phyloP scores from a whole-genome alignment of 257 asterid genomes.

The Solanum clarkiae region DNA sequence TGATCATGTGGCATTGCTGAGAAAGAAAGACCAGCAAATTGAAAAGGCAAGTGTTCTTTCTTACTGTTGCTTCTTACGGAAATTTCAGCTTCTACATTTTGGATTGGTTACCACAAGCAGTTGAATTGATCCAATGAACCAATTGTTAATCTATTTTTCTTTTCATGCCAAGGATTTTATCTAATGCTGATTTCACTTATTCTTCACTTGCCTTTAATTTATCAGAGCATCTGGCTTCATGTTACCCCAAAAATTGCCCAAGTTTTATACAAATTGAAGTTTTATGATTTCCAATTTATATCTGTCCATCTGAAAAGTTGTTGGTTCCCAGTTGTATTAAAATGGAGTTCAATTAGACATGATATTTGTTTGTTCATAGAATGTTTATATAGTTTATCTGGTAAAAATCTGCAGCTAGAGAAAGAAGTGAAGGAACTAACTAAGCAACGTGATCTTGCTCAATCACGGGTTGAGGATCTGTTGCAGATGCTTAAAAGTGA shows the following conservation, averaged over 20 bases:
- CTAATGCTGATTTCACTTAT: not conserved
- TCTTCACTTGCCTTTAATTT: not conserved
- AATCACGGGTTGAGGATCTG: constrained; percentile 62
- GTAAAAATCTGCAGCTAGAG: constrained; percentile 57
- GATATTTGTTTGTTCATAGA: not conserved
- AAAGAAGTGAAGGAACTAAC: constrained; percentile 74
- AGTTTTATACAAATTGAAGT: not conserved
- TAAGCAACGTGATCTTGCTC: constrained; percentile 64
- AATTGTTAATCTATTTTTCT: not conserved
- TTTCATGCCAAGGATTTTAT: not conserved
- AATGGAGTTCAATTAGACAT: not conserved
- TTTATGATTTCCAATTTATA: not conserved
- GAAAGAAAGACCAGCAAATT: constrained; percentile 83
- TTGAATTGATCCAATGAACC: not conserved
- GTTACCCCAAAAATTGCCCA: not conserved
- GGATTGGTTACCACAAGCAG: not conserved
- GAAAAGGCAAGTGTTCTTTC: constrained; percentile 52
- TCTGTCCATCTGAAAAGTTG: not conserved
- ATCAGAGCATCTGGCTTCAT: not conserved
- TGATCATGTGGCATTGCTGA: constrained; percentile 56
- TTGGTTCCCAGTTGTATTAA: not conserved
- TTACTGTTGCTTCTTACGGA: not conserved
- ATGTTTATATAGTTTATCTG: not conserved
- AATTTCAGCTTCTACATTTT: not conserved
- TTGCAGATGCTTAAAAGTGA: constrained; percentile 27